Base-by-base conservation (phyloP, 2,329 filamentous ascomycete species). In the Aotearoamyces nothofagi region DNA sequence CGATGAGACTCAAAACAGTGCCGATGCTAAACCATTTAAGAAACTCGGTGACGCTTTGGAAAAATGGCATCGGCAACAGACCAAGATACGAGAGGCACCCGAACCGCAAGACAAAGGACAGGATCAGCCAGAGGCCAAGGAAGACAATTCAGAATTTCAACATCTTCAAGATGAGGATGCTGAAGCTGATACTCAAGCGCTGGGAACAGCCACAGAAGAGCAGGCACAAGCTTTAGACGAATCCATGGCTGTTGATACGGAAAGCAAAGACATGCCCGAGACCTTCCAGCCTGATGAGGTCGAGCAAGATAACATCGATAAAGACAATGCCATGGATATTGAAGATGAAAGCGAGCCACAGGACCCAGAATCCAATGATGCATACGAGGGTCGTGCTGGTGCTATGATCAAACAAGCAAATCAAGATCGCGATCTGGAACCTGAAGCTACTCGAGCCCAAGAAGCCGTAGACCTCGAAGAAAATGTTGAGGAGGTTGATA, bases 31-130 rank as follows among this genome's bases (percentile, higher is more conserved):
- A 40, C 80, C 84, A 1, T 93, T 94, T 63, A 90, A 90, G 57
- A 92, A 93, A 47, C 69, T 98, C 16, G 90, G 90, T 13, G 84
- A 98, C 56, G 78, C 83, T 5, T 63, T 98, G 17, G 86, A 96
- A 51, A 72, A 78, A 42, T 98, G 86, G 82, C 86, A 96, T 52
- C 71, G 81, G 33, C 81, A 84, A 46, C 81, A 92, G 44, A 71
- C 70, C 26, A 78, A 93, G 36, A 96, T 98, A 42, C 30, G 53
- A 62, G 22, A 53, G 52, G 12, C 63, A 70, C 53, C 63, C 12
- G 60, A 66, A 17, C 54, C 69, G 39, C 56, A 55, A 20, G 52
- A 63, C 23, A 50, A 58, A 36, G 32, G 20, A 3, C 30, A 42
- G 31, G 39, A 46, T 22, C 41, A 47, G 15, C 16, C 22, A 4